Conservation (phyloP, 176 grass and related monocot genomes). For the Carex littledalei region DNA sequence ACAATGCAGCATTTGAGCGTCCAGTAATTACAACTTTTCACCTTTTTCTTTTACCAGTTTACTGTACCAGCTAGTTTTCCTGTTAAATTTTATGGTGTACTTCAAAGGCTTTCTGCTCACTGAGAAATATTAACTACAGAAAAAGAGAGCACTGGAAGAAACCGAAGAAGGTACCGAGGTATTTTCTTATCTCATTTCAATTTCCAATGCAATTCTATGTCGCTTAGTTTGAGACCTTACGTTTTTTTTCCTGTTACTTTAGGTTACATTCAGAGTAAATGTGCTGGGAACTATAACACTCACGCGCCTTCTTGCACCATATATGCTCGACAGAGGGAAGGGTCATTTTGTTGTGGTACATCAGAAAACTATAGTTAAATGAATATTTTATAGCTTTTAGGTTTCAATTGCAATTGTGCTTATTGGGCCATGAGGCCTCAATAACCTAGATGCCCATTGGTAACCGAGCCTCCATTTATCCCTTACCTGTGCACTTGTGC, state of each 20-base stretch:
- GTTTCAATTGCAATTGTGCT: neutral
- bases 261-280: conserved; percentile 76
- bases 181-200: conserved; percentile 23
- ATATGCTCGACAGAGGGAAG: conserved; percentile 88
- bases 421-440: neutral
- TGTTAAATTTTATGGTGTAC: conserved; percentile 4
- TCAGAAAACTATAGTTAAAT: neutral
- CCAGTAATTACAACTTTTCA: conserved; percentile 44
- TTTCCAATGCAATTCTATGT: conserved; percentile 13
- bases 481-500: neutral
- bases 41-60: conserved; percentile 5
- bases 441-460: neutral
- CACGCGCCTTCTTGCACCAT: conserved; percentile 72
- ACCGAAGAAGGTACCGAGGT: conserved; percentile 70
- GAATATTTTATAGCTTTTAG: neutral
- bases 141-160: conserved; percentile 76
- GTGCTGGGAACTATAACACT: conserved; percentile 74
- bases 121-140: conserved; percentile 48
- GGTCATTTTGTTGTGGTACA: conserved; percentile 97
- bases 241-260: neutral
- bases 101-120: conserved; percentile 2
- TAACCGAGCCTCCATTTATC: neutral
- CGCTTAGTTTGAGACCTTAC: conserved; percentile 14
- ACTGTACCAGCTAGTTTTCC: neutral
- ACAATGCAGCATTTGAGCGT: conserved; percentile 91